These are phyloP conservation scores for Ogataea trehalophila DNA, from an alignment of 805 yeast genomes.

Conservation along the genomic window DNA sequence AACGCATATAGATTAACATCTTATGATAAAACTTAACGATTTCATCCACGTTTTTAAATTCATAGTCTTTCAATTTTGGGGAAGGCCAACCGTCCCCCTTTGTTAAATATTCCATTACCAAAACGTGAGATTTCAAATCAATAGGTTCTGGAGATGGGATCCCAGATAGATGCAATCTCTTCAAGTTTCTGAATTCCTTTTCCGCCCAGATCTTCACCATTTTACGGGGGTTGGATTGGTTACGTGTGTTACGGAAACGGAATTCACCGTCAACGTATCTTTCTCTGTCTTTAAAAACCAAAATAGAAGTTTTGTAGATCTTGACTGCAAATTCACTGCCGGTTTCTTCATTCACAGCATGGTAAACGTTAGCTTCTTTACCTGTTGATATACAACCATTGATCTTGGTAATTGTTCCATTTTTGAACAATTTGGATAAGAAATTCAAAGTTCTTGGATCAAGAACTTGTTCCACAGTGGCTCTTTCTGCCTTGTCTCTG, in stretches of 20 bases:
- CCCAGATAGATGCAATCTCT: slow-evolving; percentile 70
- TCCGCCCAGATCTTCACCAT: slow-evolving; percentile 99
- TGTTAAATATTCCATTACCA: slow-evolving; percentile 88
- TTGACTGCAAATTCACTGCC: slow-evolving; percentile 77
- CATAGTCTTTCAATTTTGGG: slow-evolving; percentile 84
- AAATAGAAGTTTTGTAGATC: slow-evolving; percentile 91
- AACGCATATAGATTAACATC: slow-evolving; percentile 78
- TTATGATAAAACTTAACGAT: slow-evolving; percentile 66
- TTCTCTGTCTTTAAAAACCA: slow-evolving; percentile 96
- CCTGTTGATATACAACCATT: slow-evolving; percentile 96
- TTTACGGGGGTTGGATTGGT: slow-evolving; percentile 88
- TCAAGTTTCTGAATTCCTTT: slow-evolving; percentile 90
- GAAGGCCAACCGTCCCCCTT: slow-evolving; percentile 84
- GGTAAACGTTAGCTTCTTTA: slow-evolving; percentile 97
- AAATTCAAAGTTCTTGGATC: slow-evolving; percentile 92
- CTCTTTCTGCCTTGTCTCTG: slow-evolving; percentile 86
- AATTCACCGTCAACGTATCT: slow-evolving; percentile 95
- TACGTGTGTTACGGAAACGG: slow-evolving; percentile 80
- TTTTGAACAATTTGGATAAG: slow-evolving; percentile 72
- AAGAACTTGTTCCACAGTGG: slow-evolving; percentile 93
- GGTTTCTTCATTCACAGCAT: slow-evolving; percentile 49
- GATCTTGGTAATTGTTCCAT: slow-evolving; percentile 77
- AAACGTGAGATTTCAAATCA: slow-evolving; percentile 81
- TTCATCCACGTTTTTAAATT: slow-evolving; percentile 62
- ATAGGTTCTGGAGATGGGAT: slow-evolving; percentile 94